A percentile compares a stretch with the other conserved stretches of the same genome.
phyloP scores from a whole-genome alignment of 2,329 filamentous ascomycete genomes.

The Salinomyces thailandicus region DNA sequence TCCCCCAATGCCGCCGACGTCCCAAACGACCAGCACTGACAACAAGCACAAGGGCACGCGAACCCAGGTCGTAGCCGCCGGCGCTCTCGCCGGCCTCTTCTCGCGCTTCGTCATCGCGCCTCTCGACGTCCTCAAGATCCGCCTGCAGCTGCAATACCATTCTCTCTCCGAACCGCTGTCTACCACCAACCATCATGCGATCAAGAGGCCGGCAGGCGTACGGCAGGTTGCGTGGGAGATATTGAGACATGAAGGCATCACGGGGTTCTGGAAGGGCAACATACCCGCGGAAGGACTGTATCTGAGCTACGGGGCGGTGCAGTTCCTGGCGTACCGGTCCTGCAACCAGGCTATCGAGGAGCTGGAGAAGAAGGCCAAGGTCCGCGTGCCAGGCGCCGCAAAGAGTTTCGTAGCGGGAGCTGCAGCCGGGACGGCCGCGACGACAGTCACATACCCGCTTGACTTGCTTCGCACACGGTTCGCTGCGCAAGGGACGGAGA shows the following conservation, averaged over 20 bases:
- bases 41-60: conserved; percentile 46
- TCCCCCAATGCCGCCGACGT: background rate
- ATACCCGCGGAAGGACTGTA: conserved; percentile 92
- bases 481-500: conserved; percentile 77
- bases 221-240: conserved; percentile 48
- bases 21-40: conserved; percentile 5
- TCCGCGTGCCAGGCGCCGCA: conserved; percentile 53
- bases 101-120: conserved; percentile 91
- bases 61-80: conserved; percentile 54
- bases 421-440: conserved; percentile 69
- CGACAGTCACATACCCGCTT: conserved; percentile 77
- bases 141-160: conserved; percentile 84
- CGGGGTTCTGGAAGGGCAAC: conserved; percentile 92
- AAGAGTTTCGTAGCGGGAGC: conserved; percentile 80
- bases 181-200: background rate
- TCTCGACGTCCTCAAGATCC: conserved; percentile 96
- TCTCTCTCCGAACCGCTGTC: conserved; percentile 65
- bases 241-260: conserved; percentile 67
- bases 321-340: conserved; percentile 81
- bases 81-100: conserved; percentile 69
- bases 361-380: conserved; percentile 32
- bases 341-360: conserved; percentile 56
- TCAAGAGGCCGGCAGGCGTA: conserved; percentile 16
- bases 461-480: conserved; percentile 90
- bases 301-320: conserved; percentile 75